phyloP scores from a whole-genome alignment of 2,329 filamentous ascomycete genomes.

The Thielaviopsis ethacetica region DNA sequence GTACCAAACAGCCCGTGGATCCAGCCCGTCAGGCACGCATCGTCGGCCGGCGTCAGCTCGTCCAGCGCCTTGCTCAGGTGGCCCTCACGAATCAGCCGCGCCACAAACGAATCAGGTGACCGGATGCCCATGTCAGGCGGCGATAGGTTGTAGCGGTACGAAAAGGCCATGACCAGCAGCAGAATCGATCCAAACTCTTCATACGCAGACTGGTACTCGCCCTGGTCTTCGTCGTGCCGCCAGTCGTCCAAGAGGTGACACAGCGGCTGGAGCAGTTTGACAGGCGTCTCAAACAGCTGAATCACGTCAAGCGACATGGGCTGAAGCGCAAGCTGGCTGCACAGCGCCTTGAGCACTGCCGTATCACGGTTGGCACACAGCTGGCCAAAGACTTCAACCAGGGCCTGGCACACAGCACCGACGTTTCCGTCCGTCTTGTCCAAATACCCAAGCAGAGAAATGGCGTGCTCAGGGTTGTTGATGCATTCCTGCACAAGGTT shows the following conservation, averaged over 20 bases:
- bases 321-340: constrained; percentile 55
- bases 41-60: constrained; percentile 48
- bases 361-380: constrained; percentile 61
- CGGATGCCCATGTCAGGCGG: constrained; percentile 46
- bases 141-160: constrained; percentile 57
- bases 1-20: constrained; percentile 61
- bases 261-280: constrained; percentile 53
- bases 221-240: constrained; percentile 69
- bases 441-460: constrained; percentile 63
- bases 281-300: constrained; percentile 55
- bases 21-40: constrained; percentile 54
- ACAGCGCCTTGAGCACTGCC: constrained; percentile 61
- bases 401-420: constrained; percentile 64
- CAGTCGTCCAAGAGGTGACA: constrained; percentile 64
- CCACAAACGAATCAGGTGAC: constrained; percentile 48
- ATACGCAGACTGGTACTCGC: constrained; percentile 66
- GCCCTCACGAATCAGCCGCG: constrained; percentile 45
- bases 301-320: constrained; percentile 59
- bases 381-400: constrained; percentile 53
- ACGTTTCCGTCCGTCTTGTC: constrained; percentile 87
- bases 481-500: constrained; percentile 63
- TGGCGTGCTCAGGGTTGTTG: constrained; percentile 56
- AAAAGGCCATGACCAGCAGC: constrained; percentile 55
- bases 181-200: constrained; percentile 72
- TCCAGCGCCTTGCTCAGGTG: constrained; percentile 39